Evolutionary conservation across 1,284 basidiomycete species (phyloP).

Genomic region (Cryptococcus sp.): DNA sequence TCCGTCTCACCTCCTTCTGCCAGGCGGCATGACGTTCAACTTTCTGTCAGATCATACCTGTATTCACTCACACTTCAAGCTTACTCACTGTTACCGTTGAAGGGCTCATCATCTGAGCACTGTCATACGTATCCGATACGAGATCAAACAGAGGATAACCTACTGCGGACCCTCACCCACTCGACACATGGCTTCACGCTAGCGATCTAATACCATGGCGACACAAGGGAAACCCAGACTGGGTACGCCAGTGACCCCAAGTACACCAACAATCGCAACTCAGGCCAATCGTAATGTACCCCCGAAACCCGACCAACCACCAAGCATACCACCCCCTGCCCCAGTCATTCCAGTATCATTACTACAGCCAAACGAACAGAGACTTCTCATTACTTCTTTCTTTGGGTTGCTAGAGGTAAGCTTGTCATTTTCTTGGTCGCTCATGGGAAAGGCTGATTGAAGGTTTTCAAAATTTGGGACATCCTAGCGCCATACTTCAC

Average conservation of each 20-base stretch:
- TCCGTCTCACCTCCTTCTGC: no score
- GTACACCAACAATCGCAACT: background rate
- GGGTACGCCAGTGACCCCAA: constrained; percentile 5
- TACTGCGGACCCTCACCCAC: no score
- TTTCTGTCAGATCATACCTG: no score
- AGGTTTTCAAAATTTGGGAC: constrained; percentile 46
- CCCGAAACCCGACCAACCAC: background rate
- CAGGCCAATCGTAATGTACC: background rate
- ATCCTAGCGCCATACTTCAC: constrained; percentile 30
- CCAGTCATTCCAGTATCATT: constrained; percentile 41
- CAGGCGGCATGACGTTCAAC: no score
- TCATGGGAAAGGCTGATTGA: constrained; percentile 1
- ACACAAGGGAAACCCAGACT: constrained; percentile 4
- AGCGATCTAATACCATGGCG: background rate
- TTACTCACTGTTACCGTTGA: no score
- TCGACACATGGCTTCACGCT: background rate
- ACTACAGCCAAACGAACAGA: constrained; percentile 39
- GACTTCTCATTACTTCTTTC: constrained; percentile 31
- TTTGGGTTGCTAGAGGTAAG: constrained; percentile 41
- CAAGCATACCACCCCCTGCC: constrained; percentile 16
- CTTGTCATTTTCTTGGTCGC: background rate
- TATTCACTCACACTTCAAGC: no score
- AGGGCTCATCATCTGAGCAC: no score
- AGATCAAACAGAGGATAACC: no score
- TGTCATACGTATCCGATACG: no score